Base-by-base conservation (phyloP, 306 rosid genomes). In the Vigna hirtella region DNA sequence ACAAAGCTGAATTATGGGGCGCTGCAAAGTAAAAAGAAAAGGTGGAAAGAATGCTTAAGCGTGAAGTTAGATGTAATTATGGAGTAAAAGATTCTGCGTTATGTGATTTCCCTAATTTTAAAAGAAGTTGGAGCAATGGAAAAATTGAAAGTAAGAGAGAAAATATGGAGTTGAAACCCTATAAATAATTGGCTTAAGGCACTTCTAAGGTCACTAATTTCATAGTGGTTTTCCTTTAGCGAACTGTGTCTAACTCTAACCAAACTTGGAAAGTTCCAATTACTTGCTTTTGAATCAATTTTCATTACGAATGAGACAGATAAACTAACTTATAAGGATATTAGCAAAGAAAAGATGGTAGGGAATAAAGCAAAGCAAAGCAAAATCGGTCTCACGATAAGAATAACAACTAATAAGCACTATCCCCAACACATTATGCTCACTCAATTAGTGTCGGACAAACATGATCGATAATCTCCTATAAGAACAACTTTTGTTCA, bases 11-110 rank as follows among this genome's bases (percentile, higher is more conserved):
- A 26, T 30, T 30, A 3, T 26, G 4, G 10, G 11, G 17, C 9
- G 1, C 17, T 24, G 65, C 65, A 58, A n/a, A 13, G 40, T n/a
- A 26, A 58, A 58, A 58, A 13, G 36, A 30, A 18, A 30, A 56
- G 65, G 73, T 12, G 9, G 22, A 38, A 40, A n/a, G 56, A 16
- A 43, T 50, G 8, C 81, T 75, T 74, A 76, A 63, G 73, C 57
- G 70, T 64, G 79, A 84, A 84, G 76, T 70, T 62, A 74, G 59
- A 69, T 69, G 72, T 77, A 8, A 66, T 66, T 45, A 73, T 73
- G 47, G 58, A 70, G 34, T 40, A 70, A 18, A 32, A 51, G 71
- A 56, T 77, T 55, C 58, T 43, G 50, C 55, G 28, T 36, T 57
- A 14, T 72, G 6, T 48, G 72, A 15, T 51, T 74, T 79, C 62